phyloP scores from a whole-genome alignment of 345 rosid species.

The Capsella bursapastoris region DNA sequence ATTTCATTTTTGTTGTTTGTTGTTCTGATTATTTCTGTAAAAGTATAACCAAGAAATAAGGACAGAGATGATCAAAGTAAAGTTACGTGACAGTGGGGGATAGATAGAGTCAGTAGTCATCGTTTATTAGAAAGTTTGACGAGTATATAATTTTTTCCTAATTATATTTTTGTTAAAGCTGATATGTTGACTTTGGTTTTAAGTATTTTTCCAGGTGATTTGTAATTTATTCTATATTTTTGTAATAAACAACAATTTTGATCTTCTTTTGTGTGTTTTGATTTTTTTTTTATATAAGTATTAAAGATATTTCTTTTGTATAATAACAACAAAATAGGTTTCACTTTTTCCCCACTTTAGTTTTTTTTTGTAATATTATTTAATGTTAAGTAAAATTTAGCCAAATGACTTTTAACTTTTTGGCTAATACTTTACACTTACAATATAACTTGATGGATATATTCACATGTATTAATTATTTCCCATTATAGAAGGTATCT shows the following conservation, averaged over 20 bases:
- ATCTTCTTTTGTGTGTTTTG: slow-evolving; percentile 4
- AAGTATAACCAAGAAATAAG: not conserved
- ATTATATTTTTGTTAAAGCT: slow-evolving; percentile 29
- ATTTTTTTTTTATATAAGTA: too few relatives aligned
- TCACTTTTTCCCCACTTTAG: too few relatives aligned
- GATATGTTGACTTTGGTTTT: slow-evolving; percentile 22
- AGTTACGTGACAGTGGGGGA: slow-evolving; percentile 27
- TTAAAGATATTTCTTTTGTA: too few relatives aligned
- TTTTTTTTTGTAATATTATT: too few relatives aligned
- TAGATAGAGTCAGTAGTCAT: slow-evolving; percentile 30
- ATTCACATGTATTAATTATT: too few relatives aligned
- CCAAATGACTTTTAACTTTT: too few relatives aligned
- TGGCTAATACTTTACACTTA: too few relatives aligned
- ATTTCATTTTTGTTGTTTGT: not conserved
- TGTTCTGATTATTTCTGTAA: not conserved
- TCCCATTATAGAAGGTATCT: too few relatives aligned
- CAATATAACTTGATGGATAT: too few relatives aligned
- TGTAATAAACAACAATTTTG: slow-evolving; percentile 41
- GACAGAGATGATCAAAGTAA: slow-evolving; percentile 15
- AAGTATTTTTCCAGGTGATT: slow-evolving; percentile 11
- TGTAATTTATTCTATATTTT: slow-evolving; percentile 28
- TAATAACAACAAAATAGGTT: too few relatives aligned
- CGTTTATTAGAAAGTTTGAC: slow-evolving; percentile 40
- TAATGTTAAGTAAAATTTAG: too few relatives aligned
- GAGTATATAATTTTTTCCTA: not conserved